phyloP scores from a whole-genome alignment of 495 filamentous ascomycete genomes.

The Penicillium manginii region DNA sequence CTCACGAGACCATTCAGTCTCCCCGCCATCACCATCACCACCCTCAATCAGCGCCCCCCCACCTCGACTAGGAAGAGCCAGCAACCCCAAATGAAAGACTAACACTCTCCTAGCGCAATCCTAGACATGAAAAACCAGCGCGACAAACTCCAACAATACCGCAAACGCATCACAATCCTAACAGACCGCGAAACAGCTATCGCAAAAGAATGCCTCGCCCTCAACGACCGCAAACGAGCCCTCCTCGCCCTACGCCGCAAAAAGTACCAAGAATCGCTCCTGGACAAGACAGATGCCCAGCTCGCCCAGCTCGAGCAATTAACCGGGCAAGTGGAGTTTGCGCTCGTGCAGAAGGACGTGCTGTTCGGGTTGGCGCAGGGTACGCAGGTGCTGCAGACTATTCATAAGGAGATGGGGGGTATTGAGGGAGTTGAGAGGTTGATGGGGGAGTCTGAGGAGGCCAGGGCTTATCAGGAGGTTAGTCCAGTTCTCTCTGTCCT shows the following conservation, averaged over 20 bases:
- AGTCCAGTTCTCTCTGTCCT: constrained; percentile 11
- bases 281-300: constrained; percentile 88
- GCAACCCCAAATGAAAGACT: neutral
- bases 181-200: constrained; percentile 81
- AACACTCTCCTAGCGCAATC: constrained; percentile 66
- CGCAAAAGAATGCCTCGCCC: constrained; percentile 76
- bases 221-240: constrained; percentile 76
- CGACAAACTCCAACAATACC: constrained; percentile 94
- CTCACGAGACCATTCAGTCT: constrained; percentile 26
- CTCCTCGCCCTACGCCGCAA: constrained; percentile 89
- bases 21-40: constrained; percentile 7
- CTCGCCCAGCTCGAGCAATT: constrained; percentile 86
- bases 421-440: constrained; percentile 90
- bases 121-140: constrained; percentile 97
- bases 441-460: constrained; percentile 89
- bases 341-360: constrained; percentile 93
- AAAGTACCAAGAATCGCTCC: constrained; percentile 93
- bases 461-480: constrained; percentile 84
- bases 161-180: constrained; percentile 80
- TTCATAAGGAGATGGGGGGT: constrained; percentile 94
- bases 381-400: constrained; percentile 84
- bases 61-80: no score
- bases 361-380: constrained; percentile 91
- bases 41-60: neutral
- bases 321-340: constrained; percentile 85